Conservation (phyloP, 2,329 filamentous ascomycete genomes). For the Escovopsis weberi region DNA sequence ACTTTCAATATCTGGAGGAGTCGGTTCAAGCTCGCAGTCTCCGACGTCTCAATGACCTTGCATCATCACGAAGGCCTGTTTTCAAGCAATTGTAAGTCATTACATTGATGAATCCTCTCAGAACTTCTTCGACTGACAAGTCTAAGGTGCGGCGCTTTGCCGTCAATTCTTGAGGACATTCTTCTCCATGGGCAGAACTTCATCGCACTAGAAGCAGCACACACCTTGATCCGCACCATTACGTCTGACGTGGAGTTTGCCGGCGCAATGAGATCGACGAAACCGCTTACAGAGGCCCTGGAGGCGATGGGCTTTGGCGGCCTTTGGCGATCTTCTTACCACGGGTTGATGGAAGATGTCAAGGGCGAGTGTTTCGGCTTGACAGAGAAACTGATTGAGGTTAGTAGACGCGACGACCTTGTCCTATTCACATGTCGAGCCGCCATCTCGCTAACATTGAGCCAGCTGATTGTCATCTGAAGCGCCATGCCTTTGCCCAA, state of each 20-base stretch:
- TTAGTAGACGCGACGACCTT: constrained; percentile 15
- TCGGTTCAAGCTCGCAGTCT: constrained; percentile 44
- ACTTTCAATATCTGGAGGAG: constrained; percentile 52
- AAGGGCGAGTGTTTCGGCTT: constrained; percentile 37
- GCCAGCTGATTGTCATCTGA: not conserved
- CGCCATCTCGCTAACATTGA: not conserved
- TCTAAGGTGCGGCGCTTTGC: constrained; percentile 38
- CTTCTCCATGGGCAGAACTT: constrained; percentile 49
- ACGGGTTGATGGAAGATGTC: constrained; percentile 32
- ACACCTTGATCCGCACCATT: constrained; percentile 43
- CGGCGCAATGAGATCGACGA: constrained; percentile 30
- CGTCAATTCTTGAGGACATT: constrained; percentile 44
- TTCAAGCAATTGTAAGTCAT: constrained; percentile 41
- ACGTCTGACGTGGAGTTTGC: constrained; percentile 39
- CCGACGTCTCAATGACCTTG: constrained; percentile 44
- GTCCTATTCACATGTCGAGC: not conserved
- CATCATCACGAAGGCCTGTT: constrained; percentile 38
- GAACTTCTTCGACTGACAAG: constrained; percentile 5
- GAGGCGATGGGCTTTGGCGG: constrained; percentile 49
- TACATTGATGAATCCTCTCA: no score
- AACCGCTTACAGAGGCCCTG: constrained; percentile 36
- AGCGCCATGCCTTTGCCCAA: not conserved
- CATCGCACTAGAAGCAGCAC: constrained; percentile 43
- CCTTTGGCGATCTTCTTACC: constrained; percentile 43
- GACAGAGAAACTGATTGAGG: constrained; percentile 48